Base-by-base conservation (phyloP, 495 filamentous ascomycete species). In the Penicillium robsamsonii region DNA sequence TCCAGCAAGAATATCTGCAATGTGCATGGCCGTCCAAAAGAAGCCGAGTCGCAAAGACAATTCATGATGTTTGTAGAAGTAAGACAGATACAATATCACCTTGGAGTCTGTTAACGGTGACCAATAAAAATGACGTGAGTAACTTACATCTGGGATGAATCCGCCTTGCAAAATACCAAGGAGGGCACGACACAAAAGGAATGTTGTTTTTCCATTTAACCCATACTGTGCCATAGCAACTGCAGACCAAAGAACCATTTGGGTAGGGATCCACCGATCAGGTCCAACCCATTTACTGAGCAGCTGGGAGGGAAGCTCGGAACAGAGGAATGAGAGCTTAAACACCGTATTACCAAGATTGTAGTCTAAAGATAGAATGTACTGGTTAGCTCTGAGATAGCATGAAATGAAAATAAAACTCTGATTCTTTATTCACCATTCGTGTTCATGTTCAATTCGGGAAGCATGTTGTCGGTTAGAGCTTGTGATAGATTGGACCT, bases 241-340 rank as follows among this genome's bases (percentile, higher is more conserved):
- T 2, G 88, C 58, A 33, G 82, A 85, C 86, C 88, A 92, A 0
- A 81, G 70, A 0, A 86, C 70, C 77, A 91, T 90, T 62, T 91
- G 87, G 10, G 82, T 70, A 0, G 89, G 88, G 43, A 93, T 88
- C 86, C 88, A 92, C 18, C 79, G 76, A 67, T 92, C 88, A 0
- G 87, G 85, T 0, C 89, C 89, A 20, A 91, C 57, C 60, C 75
- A 76, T 61, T 90, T 90, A 44, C 72, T 75, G 43, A 88, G 68
- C 1, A 89, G 73, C 60, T 89, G 86, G 0, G 85, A 87, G 0
- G 86, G 86, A 62, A 88, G 84, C 70, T 84, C 85, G 54, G 61
- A 59, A 4, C 62, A 44, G 8, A 68, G 60, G 24, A 62, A 72
- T 18, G 59, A 63, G 9, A 68, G 45, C 12, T 54, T 57, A 45